phyloP scores from a whole-genome alignment of 805 yeast species.

The Ogataea methylovora region DNA sequence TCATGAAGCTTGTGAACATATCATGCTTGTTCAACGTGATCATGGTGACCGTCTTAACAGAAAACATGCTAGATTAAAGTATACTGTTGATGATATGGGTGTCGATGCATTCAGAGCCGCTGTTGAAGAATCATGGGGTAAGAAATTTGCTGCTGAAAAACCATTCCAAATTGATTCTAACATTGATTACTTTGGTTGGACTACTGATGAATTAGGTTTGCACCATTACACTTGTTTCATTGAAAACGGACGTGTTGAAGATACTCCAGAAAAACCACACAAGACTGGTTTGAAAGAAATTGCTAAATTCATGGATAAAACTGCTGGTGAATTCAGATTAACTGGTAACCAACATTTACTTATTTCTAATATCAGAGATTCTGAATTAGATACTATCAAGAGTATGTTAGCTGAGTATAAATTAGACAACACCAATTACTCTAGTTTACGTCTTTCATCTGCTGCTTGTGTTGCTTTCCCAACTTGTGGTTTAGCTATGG shows the following conservation, averaged over 20 bases:
- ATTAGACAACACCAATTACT: conserved; percentile 75
- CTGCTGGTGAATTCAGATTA: conserved; percentile 81
- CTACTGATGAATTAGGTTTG: conserved; percentile 70
- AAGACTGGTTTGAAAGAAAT: conserved; percentile 77
- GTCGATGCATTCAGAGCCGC: conserved; percentile 70
- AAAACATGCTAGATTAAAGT: conserved; percentile 96
- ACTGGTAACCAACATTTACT: conserved; percentile 95
- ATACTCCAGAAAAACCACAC: conserved; percentile 83
- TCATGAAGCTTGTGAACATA: conserved; percentile 76
- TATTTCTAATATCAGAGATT: conserved; percentile 65
- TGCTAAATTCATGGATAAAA: conserved; percentile 58
- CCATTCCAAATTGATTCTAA: conserved; percentile 78
- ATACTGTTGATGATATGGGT: conserved; percentile 92
- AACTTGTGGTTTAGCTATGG: conserved; percentile 98
- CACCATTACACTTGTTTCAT: conserved; percentile 92
- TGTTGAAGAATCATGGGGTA: conserved; percentile 81
- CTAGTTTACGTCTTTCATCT: conserved; percentile 81
- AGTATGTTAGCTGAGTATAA: conserved; percentile 60
- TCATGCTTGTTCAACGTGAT: conserved; percentile 92
- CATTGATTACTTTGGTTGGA: conserved; percentile 92
- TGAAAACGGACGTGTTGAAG: conserved; percentile 95
- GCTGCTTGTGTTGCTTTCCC: conserved; percentile 98
- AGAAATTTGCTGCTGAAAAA: conserved; percentile 60
- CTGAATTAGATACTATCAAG: conserved; percentile 57
- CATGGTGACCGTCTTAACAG: conserved; percentile 92